Conservation (phyloP, 257 asterid species). For the Solanum ossicruentum region DNA sequence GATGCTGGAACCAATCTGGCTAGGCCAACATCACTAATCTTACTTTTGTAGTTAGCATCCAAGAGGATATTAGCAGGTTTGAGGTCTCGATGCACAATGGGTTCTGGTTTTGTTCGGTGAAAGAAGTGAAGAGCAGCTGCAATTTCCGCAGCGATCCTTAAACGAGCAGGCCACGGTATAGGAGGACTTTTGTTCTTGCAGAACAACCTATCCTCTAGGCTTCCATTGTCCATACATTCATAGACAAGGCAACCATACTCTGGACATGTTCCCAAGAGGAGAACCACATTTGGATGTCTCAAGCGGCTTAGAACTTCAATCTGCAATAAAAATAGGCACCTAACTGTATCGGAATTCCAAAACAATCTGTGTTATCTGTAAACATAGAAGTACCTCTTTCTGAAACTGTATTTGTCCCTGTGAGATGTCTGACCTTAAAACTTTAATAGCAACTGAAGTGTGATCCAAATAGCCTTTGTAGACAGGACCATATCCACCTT, state of each 20-base stretch:
- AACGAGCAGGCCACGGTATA: constrained; percentile 53
- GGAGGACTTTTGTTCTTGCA: constrained; percentile 40
- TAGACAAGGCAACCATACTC: constrained; percentile 92
- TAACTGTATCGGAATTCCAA: not conserved
- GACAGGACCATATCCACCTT: constrained; percentile 94
- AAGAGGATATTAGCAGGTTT: constrained; percentile 87
- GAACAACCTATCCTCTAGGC: constrained; percentile 71
- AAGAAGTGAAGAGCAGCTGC: constrained; percentile 86
- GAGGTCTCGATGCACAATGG: constrained; percentile 89
- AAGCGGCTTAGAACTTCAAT: constrained; percentile 69
- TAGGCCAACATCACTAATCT: constrained; percentile 82
- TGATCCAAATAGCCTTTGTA: constrained; percentile 59
- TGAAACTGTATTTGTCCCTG: constrained; percentile 82
- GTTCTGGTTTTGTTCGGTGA: constrained; percentile 75
- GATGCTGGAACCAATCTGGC: constrained; percentile 67
- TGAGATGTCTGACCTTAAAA: constrained; percentile 60
- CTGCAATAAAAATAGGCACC: constrained; percentile 16
- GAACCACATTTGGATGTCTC: constrained; percentile 94
- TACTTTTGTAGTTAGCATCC: constrained; percentile 69
- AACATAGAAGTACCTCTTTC: constrained; percentile 45
- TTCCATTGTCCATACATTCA: constrained; percentile 80
- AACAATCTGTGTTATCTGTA: not conserved
- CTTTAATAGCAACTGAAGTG: constrained; percentile 83
- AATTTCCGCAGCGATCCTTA: constrained; percentile 76
- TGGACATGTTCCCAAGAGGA: constrained; percentile 89